phyloP scores from a whole-genome alignment of 176 grass and related monocot genomes.

The Leersia perrieri region DNA sequence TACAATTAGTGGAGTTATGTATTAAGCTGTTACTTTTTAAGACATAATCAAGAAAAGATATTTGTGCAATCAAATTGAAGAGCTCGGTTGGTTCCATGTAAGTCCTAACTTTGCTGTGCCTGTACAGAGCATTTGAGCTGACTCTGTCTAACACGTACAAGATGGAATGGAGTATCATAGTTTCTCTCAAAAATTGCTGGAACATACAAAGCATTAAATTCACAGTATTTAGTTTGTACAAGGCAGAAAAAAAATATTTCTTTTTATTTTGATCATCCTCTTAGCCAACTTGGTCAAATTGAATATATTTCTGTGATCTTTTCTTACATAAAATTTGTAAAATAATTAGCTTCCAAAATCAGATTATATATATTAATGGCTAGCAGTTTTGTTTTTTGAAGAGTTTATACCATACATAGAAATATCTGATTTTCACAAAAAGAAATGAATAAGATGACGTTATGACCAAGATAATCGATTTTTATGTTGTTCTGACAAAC shows the following conservation, averaged over 20 bases:
- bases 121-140: neutral
- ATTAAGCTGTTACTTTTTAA: no score
- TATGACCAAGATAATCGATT: neutral
- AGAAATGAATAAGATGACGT: neutral
- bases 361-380: neutral
- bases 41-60: no score
- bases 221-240: neutral
- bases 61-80: no score
- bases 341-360: neutral
- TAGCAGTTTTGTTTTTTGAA: no score
- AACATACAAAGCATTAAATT: neutral
- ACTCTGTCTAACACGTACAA: neutral
- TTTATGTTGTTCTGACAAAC: neutral
- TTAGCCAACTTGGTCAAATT: neutral
- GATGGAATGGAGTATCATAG: neutral
- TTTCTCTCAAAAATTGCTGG: neutral
- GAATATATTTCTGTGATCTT: neutral
- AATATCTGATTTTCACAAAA: no score
- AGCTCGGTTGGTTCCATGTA: neutral
- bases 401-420: no score
- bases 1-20: neutral
- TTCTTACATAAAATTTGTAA: neutral
- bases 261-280: no score
- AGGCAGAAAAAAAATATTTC: no score
- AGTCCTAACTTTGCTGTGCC: neutral